Conservation (phyloP, 768 basidiomycete species). For the Podaxis pistillaris region DNA sequence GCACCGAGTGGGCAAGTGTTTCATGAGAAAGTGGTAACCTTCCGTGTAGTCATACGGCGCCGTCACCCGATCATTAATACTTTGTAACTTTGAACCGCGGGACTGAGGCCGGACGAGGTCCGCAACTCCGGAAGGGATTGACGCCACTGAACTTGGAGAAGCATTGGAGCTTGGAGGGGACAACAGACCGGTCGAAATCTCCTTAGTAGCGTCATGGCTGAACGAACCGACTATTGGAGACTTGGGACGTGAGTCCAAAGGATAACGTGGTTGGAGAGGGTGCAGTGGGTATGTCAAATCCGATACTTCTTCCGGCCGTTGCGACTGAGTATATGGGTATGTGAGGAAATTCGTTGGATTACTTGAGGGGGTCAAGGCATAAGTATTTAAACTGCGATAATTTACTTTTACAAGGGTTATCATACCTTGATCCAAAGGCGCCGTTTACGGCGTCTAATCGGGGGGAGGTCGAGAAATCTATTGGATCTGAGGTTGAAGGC, state of each 20-base stretch:
- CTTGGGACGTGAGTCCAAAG: constrained; percentile 42
- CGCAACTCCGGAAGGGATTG: constrained; percentile 36
- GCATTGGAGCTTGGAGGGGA: constrained; percentile 38
- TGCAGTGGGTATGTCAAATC: constrained; percentile 43
- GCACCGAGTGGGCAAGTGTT: constrained; percentile 81
- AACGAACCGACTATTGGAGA: constrained; percentile 37
- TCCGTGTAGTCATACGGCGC: constrained; percentile 93
- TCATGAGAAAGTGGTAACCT: constrained; percentile 96
- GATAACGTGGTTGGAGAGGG: constrained; percentile 52
- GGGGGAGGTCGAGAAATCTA: constrained; percentile 37
- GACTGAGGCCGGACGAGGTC: constrained; percentile 31
- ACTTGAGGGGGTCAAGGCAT: constrained; percentile 32
- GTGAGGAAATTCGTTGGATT: constrained; percentile 42
- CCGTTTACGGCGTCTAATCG: constrained; percentile 25
- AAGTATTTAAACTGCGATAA: constrained; percentile 32
- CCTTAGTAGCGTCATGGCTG: constrained; percentile 28
- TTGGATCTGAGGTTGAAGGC: constrained; percentile 37
- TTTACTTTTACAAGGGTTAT: constrained; percentile 34
- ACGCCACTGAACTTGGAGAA: constrained; percentile 39
- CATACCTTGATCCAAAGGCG: constrained; percentile 32
- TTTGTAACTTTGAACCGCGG: constrained; percentile 43
- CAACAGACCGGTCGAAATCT: constrained; percentile 29
- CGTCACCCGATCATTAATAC: constrained; percentile 65
- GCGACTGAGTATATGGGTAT: constrained; percentile 42
- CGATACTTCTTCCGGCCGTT: constrained; percentile 33